Conservation (phyloP, 169 alveolate genomes). For the Cryptosporidium sp. region DNA sequence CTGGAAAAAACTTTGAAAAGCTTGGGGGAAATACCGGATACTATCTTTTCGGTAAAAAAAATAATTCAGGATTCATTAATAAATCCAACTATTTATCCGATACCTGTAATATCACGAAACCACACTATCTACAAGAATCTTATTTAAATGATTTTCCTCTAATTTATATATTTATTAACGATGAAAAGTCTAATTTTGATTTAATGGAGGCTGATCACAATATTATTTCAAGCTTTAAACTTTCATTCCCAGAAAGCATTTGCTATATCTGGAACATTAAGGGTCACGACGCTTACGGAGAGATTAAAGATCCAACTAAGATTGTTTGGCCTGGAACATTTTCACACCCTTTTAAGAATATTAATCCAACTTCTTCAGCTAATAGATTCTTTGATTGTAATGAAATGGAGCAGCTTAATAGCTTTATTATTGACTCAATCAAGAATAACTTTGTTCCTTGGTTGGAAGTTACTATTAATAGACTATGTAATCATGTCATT, state of each 20-base stretch:
- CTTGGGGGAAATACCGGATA: conserved; percentile 64
- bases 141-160: conserved; percentile 57
- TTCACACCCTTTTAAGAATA: conserved; percentile 43
- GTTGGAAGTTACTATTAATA: conserved; percentile 60
- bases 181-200: conserved; percentile 16
- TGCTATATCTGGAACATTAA: conserved; percentile 64
- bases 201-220: conserved; percentile 31
- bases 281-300: background rate
- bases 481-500: conserved; percentile 36
- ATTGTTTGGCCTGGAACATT: conserved; percentile 47
- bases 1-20: conserved; percentile 43
- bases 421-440: conserved; percentile 50
- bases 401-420: conserved; percentile 56
- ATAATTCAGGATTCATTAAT: background rate
- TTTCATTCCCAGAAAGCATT: conserved; percentile 53
- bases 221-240: conserved; percentile 57
- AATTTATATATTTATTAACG: conserved; percentile 55
- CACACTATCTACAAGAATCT: conserved; percentile 67
- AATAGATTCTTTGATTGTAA: conserved; percentile 23
- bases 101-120: conserved; percentile 2
- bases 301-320: background rate
- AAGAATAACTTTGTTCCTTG: conserved; percentile 52
- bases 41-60: conserved; percentile 34
- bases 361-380: background rate
- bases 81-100: background rate